phyloP scores from a whole-genome alignment of 805 yeast species.

The Metschnikowia matae region DNA sequence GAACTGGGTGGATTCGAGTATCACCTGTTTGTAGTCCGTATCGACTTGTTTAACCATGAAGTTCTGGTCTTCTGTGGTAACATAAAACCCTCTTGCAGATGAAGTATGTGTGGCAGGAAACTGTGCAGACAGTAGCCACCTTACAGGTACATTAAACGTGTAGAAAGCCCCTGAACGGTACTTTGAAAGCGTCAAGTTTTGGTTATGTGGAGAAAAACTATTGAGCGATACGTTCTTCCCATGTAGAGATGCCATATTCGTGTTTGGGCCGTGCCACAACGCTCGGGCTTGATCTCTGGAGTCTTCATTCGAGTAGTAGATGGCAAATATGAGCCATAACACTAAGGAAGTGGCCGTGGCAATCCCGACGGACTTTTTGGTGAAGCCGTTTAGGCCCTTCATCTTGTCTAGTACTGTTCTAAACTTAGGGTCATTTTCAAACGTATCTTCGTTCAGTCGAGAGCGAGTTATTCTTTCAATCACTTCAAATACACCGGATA shows the following conservation, averaged over 20 bases:
- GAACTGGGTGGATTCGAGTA: constrained; percentile 35
- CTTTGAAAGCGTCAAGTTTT: constrained; percentile 27
- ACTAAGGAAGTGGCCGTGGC: constrained; percentile 6
- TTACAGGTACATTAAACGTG: constrained; percentile 10
- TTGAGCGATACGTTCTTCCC: constrained; percentile 32
- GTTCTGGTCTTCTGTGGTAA: constrained; percentile 15
- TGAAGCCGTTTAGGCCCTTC: constrained; percentile 1
- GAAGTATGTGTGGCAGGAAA: constrained; percentile 22
- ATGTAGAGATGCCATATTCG: constrained; percentile 20
- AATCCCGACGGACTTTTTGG: constrained; percentile 3
- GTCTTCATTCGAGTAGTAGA: constrained; percentile 26
- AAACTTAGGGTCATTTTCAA: constrained; percentile 12
- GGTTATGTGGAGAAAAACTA: constrained; percentile 22
- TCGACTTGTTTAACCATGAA: constrained; percentile 26
- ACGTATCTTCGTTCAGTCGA: constrained; percentile 11
- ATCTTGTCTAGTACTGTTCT: constrained; percentile 8
- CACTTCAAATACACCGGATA: constrained; percentile 29
- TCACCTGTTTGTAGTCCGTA: constrained; percentile 21
- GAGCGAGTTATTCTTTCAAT: constrained; percentile 22
- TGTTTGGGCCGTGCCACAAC: constrained; percentile 19
- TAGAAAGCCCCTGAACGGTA: constrained; percentile 20
- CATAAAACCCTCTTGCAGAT: constrained; percentile 28
- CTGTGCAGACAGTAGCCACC: constrained; percentile 31
- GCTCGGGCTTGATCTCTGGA: constrained; percentile 12
- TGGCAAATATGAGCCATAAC: constrained; percentile 27